A percentile compares a stretch with the other conserved stretches of the same genome.
Conservation (phyloP, 352 stramenopile species). For the Globisporangium emineosum region DNA sequence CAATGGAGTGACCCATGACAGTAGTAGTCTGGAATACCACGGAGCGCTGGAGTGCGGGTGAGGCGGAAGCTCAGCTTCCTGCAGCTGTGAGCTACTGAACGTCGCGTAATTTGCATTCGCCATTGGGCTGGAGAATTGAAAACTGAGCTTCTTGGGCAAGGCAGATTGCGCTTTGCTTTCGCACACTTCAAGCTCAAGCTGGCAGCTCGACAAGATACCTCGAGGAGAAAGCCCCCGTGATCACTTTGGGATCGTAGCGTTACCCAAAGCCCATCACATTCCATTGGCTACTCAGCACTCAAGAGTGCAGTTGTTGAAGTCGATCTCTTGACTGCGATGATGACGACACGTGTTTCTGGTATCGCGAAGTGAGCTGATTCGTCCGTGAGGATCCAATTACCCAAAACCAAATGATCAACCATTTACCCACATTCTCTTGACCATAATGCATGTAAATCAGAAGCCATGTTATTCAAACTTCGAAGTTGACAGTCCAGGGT, state of each 20-base stretch:
- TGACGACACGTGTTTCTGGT: neutral
- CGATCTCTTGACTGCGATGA: neutral
- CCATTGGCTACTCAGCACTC: too few relatives aligned
- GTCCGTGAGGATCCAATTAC: constrained; percentile 1
- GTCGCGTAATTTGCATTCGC: neutral
- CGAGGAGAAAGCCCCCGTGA: neutral
- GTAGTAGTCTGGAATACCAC: constrained; percentile 33
- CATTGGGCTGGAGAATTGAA: neutral
- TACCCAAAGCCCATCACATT: neutral
- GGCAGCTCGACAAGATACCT: neutral
- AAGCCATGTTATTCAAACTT: neutral
- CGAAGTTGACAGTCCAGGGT: too few relatives aligned
- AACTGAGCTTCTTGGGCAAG: constrained; percentile 4
- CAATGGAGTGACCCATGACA: constrained; percentile 52
- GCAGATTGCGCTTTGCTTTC: neutral
- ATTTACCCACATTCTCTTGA: neutral
- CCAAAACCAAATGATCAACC: neutral
- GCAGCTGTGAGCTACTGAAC: neutral
- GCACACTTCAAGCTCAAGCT: neutral
- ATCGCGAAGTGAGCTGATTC: neutral
- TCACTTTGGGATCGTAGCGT: neutral
- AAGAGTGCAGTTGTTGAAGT: neutral
- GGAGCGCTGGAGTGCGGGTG: neutral
- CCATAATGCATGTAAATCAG: neutral
- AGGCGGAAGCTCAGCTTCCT: neutral